A percentile compares a stretch with the other conserved stretches of the same genome.
Conservation (phyloP, 768 basidiomycete genomes). For the Boletus rex-veris region DNA sequence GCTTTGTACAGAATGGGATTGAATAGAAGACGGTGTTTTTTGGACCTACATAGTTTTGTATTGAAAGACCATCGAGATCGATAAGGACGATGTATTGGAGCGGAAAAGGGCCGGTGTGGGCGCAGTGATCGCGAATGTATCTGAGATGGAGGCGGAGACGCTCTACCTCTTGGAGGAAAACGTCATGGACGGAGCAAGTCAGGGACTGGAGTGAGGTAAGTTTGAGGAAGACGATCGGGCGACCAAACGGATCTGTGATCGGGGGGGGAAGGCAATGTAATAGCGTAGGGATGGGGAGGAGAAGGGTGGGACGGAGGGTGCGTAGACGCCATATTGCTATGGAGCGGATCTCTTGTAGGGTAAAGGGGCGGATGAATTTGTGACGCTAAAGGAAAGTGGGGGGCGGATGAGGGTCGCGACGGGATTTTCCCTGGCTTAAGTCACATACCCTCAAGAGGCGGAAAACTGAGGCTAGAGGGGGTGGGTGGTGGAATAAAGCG, state of each 20-base stretch:
- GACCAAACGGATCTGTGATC: constrained; percentile 57
- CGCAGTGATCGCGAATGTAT: constrained; percentile 38
- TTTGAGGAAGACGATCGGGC: constrained; percentile 60
- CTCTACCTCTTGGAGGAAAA: constrained; percentile 52
- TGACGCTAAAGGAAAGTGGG: constrained; percentile 46
- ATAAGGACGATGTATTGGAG: constrained; percentile 67
- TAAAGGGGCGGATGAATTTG: constrained; percentile 59
- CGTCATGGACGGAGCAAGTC: constrained; percentile 38
- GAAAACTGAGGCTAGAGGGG: constrained; percentile 46
- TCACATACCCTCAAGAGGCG: constrained; percentile 58
- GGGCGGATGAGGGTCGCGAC: background rate
- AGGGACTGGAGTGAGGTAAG: constrained; percentile 40
- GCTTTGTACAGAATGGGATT: constrained; percentile 4
- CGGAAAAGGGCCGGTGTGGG: constrained; percentile 34
- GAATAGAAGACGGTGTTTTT: background rate
- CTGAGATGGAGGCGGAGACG: constrained; percentile 54
- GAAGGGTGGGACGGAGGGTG: constrained; percentile 38
- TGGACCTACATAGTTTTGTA: constrained; percentile 54
- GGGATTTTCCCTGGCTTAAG: background rate
- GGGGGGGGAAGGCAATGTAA: constrained; percentile 54
- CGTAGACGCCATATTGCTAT: constrained; percentile 54
- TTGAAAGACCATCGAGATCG: constrained; percentile 56
- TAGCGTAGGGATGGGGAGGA: constrained; percentile 24
- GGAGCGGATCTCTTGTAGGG: constrained; percentile 55
- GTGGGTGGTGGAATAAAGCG: background rate